Evolutionary conservation across 192 early-diverging fungal genomes (phyloP).

Genomic region (Coemansia sp.): DNA sequence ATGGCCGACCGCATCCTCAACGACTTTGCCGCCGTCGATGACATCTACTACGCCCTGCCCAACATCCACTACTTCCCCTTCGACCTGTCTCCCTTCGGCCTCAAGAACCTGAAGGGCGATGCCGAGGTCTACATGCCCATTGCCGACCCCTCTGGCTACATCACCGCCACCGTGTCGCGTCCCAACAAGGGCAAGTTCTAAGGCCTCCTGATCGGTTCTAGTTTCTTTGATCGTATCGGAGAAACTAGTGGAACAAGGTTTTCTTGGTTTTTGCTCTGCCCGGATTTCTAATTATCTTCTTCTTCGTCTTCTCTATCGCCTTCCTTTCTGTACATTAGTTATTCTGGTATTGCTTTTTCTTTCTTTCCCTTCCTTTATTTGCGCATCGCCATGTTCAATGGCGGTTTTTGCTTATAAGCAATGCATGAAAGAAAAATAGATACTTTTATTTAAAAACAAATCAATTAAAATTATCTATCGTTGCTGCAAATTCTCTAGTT

Average conservation of each 20-base stretch:
- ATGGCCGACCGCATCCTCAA: conserved; percentile 67
- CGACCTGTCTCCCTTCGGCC: conserved; percentile 67
- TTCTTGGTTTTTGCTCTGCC: conserved; percentile 32
- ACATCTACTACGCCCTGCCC: conserved; percentile 69
- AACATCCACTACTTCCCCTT: conserved; percentile 77
- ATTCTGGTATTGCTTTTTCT: conserved; percentile 30
- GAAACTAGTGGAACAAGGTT: conserved; percentile 20
- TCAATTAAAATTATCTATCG: background rate
- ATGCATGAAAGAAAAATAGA: conserved; percentile 42
- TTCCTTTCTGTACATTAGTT: conserved; percentile 26
- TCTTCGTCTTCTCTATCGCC: conserved; percentile 12
- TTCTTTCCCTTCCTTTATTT: conserved; percentile 24
- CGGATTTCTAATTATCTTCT: conserved; percentile 5
- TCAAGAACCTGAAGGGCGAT: conserved; percentile 65
- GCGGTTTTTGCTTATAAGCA: background rate
- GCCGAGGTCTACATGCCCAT: conserved; percentile 72
- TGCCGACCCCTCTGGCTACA: conserved; percentile 70
- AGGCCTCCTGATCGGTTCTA: too few species aligned
- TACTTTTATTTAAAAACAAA: conserved; percentile 3
- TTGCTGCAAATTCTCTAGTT: background rate
- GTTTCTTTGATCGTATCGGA: too few species aligned
- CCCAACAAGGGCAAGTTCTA: conserved; percentile 5
- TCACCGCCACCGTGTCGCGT: conserved; percentile 41
- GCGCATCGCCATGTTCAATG: background rate
- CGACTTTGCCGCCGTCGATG: conserved; percentile 57